phyloP scores from a whole-genome alignment of 2,329 filamentous ascomycete genomes.

The Bipolaris zeicola region DNA sequence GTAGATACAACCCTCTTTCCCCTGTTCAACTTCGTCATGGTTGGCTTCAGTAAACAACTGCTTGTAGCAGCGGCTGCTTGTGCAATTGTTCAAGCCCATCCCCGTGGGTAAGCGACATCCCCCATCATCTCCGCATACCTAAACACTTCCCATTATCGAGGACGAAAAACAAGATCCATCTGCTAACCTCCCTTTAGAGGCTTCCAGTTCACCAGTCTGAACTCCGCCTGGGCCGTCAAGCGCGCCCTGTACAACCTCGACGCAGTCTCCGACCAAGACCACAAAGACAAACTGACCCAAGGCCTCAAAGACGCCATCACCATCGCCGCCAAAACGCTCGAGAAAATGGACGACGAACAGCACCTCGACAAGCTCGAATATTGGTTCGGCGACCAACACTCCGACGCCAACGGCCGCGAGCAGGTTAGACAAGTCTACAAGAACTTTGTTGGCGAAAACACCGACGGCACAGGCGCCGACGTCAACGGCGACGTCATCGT shows the following conservation, averaged over 20 bases:
- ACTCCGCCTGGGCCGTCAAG: slow-evolving; percentile 9
- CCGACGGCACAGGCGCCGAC: slow-evolving; percentile 1
- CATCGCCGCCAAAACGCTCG: slow-evolving; percentile 13
- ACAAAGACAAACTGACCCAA: slow-evolving; percentile 15
- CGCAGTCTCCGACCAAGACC: slow-evolving; percentile 7
- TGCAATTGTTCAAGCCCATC: background rate
- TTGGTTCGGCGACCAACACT: slow-evolving; percentile 11
- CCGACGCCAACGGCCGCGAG: slow-evolving; percentile 2
- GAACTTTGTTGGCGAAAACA: slow-evolving; percentile 9
- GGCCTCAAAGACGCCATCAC: slow-evolving; percentile 17
- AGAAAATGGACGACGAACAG: slow-evolving; percentile 15
- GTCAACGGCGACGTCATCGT: background rate
- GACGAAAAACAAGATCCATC: too few relatives aligned
- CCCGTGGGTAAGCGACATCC: background rate
- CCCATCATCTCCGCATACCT: too few relatives aligned
- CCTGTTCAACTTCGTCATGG: background rate
- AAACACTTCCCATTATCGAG: background rate
- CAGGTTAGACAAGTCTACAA: slow-evolving; percentile 10
- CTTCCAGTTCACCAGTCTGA: slow-evolving; percentile 7
- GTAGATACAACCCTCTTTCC: background rate
- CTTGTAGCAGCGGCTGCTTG: background rate
- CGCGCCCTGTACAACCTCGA: slow-evolving; percentile 10
- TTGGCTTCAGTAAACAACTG: background rate
- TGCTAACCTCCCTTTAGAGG: background rate
- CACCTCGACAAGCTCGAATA: slow-evolving; percentile 4